phyloP scores from a whole-genome alignment of 1,139 yeast species.

The Yamadazyma atlantica region DNA sequence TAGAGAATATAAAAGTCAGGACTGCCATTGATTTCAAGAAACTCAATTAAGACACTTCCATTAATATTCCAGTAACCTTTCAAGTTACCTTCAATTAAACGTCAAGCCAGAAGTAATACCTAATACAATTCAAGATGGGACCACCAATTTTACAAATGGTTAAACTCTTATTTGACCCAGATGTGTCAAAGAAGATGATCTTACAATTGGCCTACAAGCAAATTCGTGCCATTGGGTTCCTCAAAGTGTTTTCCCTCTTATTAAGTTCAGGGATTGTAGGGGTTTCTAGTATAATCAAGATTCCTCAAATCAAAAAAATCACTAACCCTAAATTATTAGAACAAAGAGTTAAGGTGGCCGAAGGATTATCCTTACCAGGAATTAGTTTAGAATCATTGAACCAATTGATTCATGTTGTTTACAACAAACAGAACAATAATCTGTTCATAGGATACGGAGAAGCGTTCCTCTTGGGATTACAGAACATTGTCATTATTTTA shows the following conservation, averaged over 20 bases:
- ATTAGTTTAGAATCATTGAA: conserved; percentile 39
- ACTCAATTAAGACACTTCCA: too few relatives aligned
- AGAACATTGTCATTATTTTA: conserved; percentile 38
- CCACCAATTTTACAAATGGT: conserved; percentile 28
- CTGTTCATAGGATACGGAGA: conserved; percentile 46
- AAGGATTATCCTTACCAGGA: conserved; percentile 40
- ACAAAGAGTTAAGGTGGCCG: conserved; percentile 32
- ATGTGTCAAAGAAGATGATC: conserved; percentile 39
- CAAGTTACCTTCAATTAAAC: too few relatives aligned
- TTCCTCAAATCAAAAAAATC: conserved; percentile 46
- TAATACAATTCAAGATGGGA: conserved; percentile 15
- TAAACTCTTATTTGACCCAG: conserved; percentile 39
- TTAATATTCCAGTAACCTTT: too few relatives aligned
- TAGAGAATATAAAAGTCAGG: too few relatives aligned
- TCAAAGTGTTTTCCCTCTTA: conserved; percentile 33
- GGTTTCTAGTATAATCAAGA: conserved; percentile 39
- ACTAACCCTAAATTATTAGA: conserved; percentile 27
- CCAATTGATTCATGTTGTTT: conserved; percentile 42
- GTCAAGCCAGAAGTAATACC: neutral
- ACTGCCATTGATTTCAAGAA: too few relatives aligned
- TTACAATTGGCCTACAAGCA: conserved; percentile 41
- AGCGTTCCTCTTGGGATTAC: conserved; percentile 39
- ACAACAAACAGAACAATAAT: conserved; percentile 36
- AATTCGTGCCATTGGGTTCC: conserved; percentile 35
- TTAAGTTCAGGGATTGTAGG: conserved; percentile 41